These are phyloP conservation scores for Linnemannia exigua DNA, from an alignment of 192 early-diverging fungal genomes.

Conservation along the genomic window DNA sequence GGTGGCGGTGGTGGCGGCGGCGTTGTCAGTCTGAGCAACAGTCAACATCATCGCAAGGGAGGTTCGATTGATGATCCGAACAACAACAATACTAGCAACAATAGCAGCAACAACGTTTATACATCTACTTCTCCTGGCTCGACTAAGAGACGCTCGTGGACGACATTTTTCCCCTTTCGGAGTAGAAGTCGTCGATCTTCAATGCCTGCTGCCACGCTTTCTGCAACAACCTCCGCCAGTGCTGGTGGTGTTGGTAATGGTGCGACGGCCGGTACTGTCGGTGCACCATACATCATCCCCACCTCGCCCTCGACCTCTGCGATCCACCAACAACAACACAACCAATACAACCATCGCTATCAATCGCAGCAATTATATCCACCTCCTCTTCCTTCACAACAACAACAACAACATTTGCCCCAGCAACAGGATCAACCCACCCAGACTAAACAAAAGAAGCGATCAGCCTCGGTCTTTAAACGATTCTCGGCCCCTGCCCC, in stretches of 20 bases:
- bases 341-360: neutral
- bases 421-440: neutral
- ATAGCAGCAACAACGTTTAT: too few species aligned
- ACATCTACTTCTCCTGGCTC: neutral
- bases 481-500: neutral
- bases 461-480: neutral
- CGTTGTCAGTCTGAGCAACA: conserved; percentile 11
- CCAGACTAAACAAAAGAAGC: conserved; percentile 18
- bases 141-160: conserved; percentile 34
- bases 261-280: too few species aligned
- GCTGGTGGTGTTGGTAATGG: neutral
- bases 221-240: neutral
- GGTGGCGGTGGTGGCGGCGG: conserved; percentile 1
- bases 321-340: neutral
- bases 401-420: neutral
- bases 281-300: neutral
- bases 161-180: conserved; percentile 20
- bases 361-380: conserved; percentile 3
- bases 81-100: too few species aligned
- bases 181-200: conserved; percentile 24
- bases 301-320: conserved; percentile 1
- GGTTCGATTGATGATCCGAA: neutral
- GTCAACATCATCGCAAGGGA: conserved; percentile 12
- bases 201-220: conserved; percentile 8
- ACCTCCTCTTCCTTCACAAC: neutral